Evolutionary conservation across 1,284 basidiomycete species (phyloP).

Genomic region (Ustilago lituana): DNA sequence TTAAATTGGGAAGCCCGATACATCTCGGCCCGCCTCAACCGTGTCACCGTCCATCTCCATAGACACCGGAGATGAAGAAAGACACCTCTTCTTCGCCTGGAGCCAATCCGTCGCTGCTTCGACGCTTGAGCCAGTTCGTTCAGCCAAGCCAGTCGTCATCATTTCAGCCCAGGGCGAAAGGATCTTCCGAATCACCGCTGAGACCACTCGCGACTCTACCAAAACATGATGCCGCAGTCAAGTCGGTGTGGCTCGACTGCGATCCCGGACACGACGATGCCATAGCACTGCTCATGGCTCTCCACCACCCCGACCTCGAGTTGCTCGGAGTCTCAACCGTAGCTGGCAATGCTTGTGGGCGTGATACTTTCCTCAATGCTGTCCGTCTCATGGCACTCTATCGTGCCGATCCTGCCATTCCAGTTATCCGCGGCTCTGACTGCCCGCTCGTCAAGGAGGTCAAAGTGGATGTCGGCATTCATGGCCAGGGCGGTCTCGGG

Average conservation of each 20-base stretch:
- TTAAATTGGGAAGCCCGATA: no score
- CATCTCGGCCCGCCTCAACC: no score
- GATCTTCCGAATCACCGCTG: constrained; percentile 5
- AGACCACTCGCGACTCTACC: constrained; percentile 7
- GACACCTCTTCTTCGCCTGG: constrained; percentile 18
- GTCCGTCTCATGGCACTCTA: constrained; percentile 52
- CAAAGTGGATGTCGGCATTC: constrained; percentile 53
- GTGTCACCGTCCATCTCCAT: no score
- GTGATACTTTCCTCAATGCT: constrained; percentile 54
- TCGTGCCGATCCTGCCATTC: constrained; percentile 34
- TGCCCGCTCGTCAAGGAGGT: constrained; percentile 49
- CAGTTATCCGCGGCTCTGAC: constrained; percentile 58
- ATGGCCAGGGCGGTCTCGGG: constrained; percentile 58
- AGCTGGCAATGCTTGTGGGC: constrained; percentile 54
- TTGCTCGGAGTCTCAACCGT: constrained; percentile 59
- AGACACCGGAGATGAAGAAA: constrained; percentile 19
- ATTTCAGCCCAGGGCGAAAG: constrained; percentile 26
- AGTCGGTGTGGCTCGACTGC: constrained; percentile 58
- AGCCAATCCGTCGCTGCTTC: constrained; percentile 34
- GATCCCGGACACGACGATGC: constrained; percentile 63
- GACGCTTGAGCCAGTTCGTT: constrained; percentile 43
- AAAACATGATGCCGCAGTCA: constrained; percentile 17
- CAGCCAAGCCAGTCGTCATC: constrained; percentile 26
- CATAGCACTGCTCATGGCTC: constrained; percentile 53
- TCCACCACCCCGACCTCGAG: constrained; percentile 48